Percentiles rank a stretch among this genome's conserved stretches.
Conservation (phyloP, 192 early-diverging fungal genomes). For the Coemansia sp. region DNA sequence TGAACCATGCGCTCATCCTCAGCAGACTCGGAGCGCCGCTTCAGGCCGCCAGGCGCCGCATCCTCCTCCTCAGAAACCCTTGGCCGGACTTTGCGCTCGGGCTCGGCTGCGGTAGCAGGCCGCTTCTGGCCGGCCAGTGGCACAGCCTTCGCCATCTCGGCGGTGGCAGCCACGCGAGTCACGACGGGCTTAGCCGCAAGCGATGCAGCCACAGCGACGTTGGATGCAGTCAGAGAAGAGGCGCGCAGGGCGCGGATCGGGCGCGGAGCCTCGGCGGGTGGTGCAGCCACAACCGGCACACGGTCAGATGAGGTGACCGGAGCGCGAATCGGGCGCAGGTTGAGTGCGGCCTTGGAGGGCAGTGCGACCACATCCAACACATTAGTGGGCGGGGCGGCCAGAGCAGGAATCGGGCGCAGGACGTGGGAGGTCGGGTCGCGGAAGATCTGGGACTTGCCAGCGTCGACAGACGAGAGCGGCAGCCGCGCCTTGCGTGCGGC, state of each 20-base stretch:
- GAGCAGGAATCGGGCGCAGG: conserved; percentile 9
- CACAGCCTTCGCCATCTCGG: conserved; percentile 6
- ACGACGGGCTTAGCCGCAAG: neutral
- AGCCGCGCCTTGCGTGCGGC: conserved; percentile 33
- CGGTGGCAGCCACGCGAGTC: neutral
- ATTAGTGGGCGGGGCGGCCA: neutral
- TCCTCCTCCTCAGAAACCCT: conserved; percentile 4
- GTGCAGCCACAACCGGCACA: neutral
- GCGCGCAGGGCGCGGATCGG: conserved; percentile 13
- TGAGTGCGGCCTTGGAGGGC: conserved; percentile 6
- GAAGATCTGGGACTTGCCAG: conserved; percentile 24
- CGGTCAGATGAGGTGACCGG: conserved; percentile 17
- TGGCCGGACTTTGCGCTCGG: conserved; percentile 21
- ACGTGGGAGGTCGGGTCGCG: conserved; percentile 24
- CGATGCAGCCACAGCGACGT: conserved; percentile 11
- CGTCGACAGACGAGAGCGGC: conserved; percentile 30
- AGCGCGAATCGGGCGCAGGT: neutral
- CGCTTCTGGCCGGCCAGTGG: conserved; percentile 37
- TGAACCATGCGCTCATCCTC: conserved; percentile 30
- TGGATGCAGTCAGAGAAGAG: conserved; percentile 29
- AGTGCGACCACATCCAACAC: neutral
- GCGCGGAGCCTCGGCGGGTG: neutral
- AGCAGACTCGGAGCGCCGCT: conserved; percentile 25
- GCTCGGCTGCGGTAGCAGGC: conserved; percentile 19
- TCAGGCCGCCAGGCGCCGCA: conserved; percentile 12